Evolutionary conservation across 2,329 filamentous ascomycete genomes (phyloP).

Genomic region (Pseudogymnoascus sp.): DNA sequence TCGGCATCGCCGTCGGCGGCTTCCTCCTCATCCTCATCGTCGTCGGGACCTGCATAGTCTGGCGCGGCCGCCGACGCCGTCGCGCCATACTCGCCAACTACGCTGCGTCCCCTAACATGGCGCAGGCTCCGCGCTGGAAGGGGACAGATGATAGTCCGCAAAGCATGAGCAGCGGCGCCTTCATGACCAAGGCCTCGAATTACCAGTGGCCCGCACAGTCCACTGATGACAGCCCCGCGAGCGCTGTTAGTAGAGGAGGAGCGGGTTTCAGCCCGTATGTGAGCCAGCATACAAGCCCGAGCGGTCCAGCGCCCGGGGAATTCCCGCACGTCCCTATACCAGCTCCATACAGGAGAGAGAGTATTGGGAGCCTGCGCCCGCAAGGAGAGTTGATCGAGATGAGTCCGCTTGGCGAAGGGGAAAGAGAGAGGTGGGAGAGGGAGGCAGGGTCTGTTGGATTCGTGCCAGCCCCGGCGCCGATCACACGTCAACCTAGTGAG

Average conservation of each 20-base stretch:
- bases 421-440: background rate
- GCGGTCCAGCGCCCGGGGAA: background rate
- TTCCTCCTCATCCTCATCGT: conserved; percentile 15
- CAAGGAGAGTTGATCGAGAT: background rate
- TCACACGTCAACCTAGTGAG: background rate
- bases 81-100: conserved; percentile 41
- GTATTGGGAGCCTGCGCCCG: background rate
- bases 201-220: background rate
- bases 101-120: background rate
- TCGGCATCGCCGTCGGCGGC: conserved; percentile 23
- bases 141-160: background rate
- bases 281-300: background rate
- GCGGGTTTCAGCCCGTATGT: background rate
- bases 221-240: background rate
- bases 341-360: background rate
- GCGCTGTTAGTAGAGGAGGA: background rate
- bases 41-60: conserved; percentile 17
- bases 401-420: background rate
- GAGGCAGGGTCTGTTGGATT: background rate
- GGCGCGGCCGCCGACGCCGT: conserved; percentile 47
- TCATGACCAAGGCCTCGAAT: background rate
- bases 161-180: background rate
- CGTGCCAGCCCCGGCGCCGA: background rate
- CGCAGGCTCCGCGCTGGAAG: background rate
- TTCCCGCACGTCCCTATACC: background rate